A percentile compares a stretch with the other conserved stretches of the same genome.
Conservation (phyloP, 139 green algal genomes). For the Chlamydomonas incerta region DNA sequence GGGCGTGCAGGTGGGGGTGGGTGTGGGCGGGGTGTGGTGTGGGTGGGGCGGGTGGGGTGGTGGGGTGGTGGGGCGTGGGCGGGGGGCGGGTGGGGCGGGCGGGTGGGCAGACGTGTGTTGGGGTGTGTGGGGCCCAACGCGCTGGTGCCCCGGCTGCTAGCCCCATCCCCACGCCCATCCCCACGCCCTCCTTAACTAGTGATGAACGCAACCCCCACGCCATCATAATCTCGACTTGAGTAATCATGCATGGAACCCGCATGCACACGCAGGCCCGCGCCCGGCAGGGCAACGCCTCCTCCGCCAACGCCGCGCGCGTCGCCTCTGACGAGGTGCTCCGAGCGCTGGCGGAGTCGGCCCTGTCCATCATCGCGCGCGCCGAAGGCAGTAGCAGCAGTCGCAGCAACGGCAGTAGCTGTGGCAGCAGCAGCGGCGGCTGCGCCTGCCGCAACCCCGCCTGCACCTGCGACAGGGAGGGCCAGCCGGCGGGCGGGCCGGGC, state of each 20-base stretch:
- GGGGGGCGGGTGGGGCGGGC: too few relatives aligned
- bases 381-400: slow-evolving; percentile 11
- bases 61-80: too few relatives aligned
- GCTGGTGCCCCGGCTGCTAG: too few relatives aligned
- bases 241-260: too few relatives aligned
- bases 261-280: not conserved
- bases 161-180: too few relatives aligned
- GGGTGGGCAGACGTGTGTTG: too few relatives aligned
- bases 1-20: slow-evolving; percentile 55
- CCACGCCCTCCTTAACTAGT: too few relatives aligned
- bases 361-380: slow-evolving; percentile 60
- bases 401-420: not conserved
- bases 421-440: slow-evolving; percentile 1
- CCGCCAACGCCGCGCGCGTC: slow-evolving; percentile 67
- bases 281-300: slow-evolving; percentile 88
- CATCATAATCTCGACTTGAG: too few relatives aligned
- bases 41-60: too few relatives aligned
- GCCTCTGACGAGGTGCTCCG: slow-evolving; percentile 70
- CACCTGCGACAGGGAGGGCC: not conserved
- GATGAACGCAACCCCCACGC: too few relatives aligned
- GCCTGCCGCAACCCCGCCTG: not conserved
- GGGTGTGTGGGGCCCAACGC: too few relatives aligned
- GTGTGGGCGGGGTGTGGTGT: too few relatives aligned
- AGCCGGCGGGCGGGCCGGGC: not conserved
- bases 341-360: slow-evolving; percentile 70